phyloP scores from a whole-genome alignment of 129 eudicot genomes.

The Chrysanthemum lavandulifolium region DNA sequence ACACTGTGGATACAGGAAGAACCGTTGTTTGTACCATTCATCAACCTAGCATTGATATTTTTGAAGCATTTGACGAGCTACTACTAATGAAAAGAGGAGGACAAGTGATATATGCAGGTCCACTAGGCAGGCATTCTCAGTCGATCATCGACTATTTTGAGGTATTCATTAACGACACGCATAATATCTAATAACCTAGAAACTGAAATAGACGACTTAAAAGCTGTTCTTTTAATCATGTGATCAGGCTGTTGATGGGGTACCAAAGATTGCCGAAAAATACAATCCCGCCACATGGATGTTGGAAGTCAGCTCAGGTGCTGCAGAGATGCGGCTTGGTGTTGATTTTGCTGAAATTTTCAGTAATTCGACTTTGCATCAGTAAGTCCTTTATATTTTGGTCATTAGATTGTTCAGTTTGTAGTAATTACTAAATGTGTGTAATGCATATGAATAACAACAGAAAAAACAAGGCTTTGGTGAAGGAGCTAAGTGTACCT shows the following conservation, averaged over 20 bases:
- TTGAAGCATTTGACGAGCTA: constrained; percentile 92
- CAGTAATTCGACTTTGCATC: constrained; percentile 36
- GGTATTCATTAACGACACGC: constrained; percentile 32
- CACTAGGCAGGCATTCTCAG: constrained; percentile 72
- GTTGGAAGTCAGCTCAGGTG: constrained; percentile 65
- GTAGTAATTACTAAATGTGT: background rate
- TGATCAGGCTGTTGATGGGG: constrained; percentile 47
- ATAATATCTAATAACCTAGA: background rate
- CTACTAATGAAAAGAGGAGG: constrained; percentile 89
- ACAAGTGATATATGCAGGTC: constrained; percentile 78
- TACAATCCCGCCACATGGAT: constrained; percentile 81
- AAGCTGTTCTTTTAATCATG: background rate
- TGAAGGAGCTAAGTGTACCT: constrained; percentile 61
- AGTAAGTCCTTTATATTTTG: constrained; percentile 34
- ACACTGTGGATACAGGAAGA: constrained; percentile 92
- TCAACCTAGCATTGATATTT: constrained; percentile 93
- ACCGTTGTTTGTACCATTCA: constrained; percentile 93
- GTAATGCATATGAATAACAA: constrained; percentile 1
- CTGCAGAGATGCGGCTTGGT: constrained; percentile 49
- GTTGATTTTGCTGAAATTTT: constrained; percentile 57
- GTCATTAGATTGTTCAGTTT: background rate
- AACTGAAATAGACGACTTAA: background rate
- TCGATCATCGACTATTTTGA: constrained; percentile 68
- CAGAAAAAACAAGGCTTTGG: constrained; percentile 51
- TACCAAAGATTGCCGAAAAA: constrained; percentile 52